Evolutionary conservation across 208 protist genomes (phyloP), one percentile per base, ranked within the genome.

Genomic region (Zelonia costaricensis): DNA sequence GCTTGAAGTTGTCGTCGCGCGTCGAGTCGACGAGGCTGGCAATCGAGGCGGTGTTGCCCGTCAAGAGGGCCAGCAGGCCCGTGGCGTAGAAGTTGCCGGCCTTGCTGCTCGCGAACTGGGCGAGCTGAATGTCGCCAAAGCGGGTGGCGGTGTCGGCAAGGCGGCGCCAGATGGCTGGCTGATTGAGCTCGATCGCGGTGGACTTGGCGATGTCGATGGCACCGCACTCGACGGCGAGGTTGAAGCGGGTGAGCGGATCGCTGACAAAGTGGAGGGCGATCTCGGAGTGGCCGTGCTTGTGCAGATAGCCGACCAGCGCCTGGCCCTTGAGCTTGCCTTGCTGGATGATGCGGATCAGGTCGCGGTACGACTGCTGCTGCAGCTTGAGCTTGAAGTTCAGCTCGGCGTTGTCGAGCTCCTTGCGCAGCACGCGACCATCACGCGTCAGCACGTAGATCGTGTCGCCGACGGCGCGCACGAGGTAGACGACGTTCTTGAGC

Each of bases 221-320:
- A 20, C 98, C 98, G 74, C 98, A 99, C 74, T 99, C 97, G 22
- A 99, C 61, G 6, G 98, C 98, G 1, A 99, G 87, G 65, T 98
- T 91, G 84, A 99, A 99, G 47, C 97, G 88, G 3, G 86, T 96
- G 46, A 94, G 69, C 35, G 98, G 85, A 74, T 99, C 98, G 48
- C 91, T 96, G 20, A 99, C 98, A 74, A 99, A 99, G 63, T 98
- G 90, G 25, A 99, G 81, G 1, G 98, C 98, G 42, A 99, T 86
- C 63, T 99, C 94, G 2, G 97, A 93, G 74, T 98, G 97, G 22
- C 97, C 97, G 72, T 98, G 98, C 69, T 98, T 92, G 84, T 99
- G 98, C 8, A 99, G 80, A 73, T 99, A 99, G 6, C 94, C 92
- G 44, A 99, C 98, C 56, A 99, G 96, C 1, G 97, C 86, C 65